A percentile compares a stretch with the other conserved stretches of the same genome.
Evolutionary conservation across 345 rosid genomes (phyloP).

Genomic region (Ailanthus altissimus): DNA sequence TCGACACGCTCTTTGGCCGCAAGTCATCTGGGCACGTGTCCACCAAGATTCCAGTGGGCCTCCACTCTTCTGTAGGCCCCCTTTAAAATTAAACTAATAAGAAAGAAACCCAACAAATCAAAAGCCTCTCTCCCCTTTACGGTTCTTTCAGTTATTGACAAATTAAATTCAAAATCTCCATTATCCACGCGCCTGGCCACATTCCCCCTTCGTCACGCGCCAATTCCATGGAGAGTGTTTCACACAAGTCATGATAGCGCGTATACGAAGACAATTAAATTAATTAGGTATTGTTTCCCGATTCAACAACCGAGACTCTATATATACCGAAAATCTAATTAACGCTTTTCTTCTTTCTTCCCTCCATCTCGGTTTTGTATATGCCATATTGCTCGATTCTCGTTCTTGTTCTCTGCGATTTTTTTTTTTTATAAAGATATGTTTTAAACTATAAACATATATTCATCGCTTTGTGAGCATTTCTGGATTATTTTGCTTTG

Average conservation of each 20-base stretch:
- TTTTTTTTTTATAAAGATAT: conserved; percentile 23
- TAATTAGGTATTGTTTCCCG: conserved; percentile 22
- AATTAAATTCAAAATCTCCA: not conserved
- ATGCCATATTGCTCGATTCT: conserved; percentile 31
- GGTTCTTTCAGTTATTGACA: conserved; percentile 26
- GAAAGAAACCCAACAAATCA: not conserved
- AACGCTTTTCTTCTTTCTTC: not conserved
- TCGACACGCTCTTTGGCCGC: conserved; percentile 30
- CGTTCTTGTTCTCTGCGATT: conserved; percentile 37
- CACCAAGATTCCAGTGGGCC: conserved; percentile 21
- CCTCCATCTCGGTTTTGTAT: conserved; percentile 11
- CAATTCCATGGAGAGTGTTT: not conserved
- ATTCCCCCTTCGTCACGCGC: not conserved
- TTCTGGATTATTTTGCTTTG: not conserved
- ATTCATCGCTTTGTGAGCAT: not conserved
- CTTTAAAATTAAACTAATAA: not conserved
- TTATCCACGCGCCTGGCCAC: not conserved
- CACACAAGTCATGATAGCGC: not conserved
- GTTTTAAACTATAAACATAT: not conserved
- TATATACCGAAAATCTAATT: conserved; percentile 24
- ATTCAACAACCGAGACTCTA: conserved; percentile 41
- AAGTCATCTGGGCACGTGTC: conserved; percentile 40
- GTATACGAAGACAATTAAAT: not conserved
- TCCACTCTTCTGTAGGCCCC: not conserved
- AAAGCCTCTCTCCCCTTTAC: not conserved